Conservation (phyloP, 306 rosid species). For the Sicyos baderoa region DNA sequence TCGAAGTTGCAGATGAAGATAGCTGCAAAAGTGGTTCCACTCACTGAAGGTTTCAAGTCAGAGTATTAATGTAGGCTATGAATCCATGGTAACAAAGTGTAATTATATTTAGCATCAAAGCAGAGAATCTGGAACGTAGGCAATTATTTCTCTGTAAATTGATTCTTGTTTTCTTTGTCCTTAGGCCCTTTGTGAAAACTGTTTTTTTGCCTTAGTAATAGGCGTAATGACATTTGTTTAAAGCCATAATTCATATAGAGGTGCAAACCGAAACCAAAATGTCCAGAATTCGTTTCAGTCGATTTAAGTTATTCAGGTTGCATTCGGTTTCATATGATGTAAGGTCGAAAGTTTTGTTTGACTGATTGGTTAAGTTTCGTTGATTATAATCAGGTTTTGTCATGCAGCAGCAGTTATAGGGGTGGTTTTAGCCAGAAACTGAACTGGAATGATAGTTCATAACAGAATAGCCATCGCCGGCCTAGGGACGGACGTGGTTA, state of each 20-base stretch:
- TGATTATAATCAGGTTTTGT: not conserved
- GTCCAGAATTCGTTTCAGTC: not conserved
- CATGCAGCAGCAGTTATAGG: not conserved
- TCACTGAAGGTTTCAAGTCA: constrained; percentile 86
- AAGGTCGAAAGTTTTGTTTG: not conserved
- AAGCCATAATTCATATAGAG: not conserved
- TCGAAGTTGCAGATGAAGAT: constrained; percentile 69
- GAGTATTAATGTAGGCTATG: constrained; percentile 22
- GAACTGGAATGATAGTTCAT: not conserved
- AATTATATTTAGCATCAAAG: constrained; percentile 15
- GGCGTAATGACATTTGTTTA: not conserved
- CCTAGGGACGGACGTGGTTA: too few species aligned
- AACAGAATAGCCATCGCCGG: too few species aligned
- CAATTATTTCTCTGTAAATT: constrained; percentile 9
- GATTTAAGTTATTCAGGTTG: not conserved
- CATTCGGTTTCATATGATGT: not conserved
- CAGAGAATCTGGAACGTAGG: constrained; percentile 9
- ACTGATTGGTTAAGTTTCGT: not conserved
- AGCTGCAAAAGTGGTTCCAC: constrained; percentile 72
- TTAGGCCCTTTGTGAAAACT: not conserved
- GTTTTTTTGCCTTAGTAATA: not conserved
- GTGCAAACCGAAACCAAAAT: not conserved
- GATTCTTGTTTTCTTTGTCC: not conserved
- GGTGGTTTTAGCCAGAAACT: not conserved
- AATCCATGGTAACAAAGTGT: constrained; percentile 9